These are phyloP conservation scores for Starmera amethionina DNA, from an alignment of 805 yeast species.

Conservation along the genomic window DNA sequence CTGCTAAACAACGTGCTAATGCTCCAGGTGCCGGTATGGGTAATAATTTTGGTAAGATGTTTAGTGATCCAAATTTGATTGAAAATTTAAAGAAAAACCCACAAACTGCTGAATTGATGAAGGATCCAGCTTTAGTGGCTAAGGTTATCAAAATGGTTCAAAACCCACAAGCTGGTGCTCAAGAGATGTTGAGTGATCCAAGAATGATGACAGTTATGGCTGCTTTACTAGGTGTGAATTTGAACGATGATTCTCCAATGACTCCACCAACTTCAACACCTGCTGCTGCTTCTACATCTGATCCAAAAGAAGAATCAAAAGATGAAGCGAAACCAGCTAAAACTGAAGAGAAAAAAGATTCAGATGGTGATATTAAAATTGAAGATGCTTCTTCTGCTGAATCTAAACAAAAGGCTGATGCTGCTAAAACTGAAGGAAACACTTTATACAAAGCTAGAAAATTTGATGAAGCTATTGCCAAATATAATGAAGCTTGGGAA, in stretches of 20 bases:
- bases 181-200: constrained; percentile 68
- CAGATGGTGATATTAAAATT: constrained; percentile 23
- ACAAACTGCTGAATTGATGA: constrained; percentile 76
- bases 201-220: constrained; percentile 85
- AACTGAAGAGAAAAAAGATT: constrained; percentile 25
- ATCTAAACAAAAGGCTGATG: constrained; percentile 46
- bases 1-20: constrained; percentile 39
- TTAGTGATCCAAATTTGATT: constrained; percentile 71
- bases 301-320: constrained; percentile 15
- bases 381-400: constrained; percentile 20
- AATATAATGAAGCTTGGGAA: constrained; percentile 82
- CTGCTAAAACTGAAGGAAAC: constrained; percentile 79
- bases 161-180: constrained; percentile 69
- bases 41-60: constrained; percentile 31
- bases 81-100: constrained; percentile 74
- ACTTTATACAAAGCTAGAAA: constrained; percentile 73
- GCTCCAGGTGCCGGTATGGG: constrained; percentile 53
- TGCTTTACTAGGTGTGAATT: constrained; percentile 73
- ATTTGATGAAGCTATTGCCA: constrained; percentile 86
- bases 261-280: constrained; percentile 18
- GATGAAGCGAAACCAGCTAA: constrained; percentile 18
- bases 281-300: constrained; percentile 13
- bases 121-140: constrained; percentile 74
- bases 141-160: constrained; percentile 51
- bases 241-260: constrained; percentile 27